Conservation (phyloP, 73 alveolate genomes). For the Paramecium caudatum region DNA sequence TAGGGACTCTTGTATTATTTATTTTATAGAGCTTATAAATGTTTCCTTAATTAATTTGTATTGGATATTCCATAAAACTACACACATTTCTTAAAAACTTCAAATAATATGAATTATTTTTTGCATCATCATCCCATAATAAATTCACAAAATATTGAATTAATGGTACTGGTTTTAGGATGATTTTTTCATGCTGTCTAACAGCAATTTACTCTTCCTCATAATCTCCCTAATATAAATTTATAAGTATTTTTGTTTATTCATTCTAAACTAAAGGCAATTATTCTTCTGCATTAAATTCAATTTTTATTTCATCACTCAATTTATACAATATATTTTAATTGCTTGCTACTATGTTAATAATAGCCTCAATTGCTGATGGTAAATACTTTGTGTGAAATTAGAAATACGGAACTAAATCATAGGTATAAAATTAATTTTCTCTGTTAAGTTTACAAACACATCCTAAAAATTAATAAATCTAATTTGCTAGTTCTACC, state of each 20-base stretch:
- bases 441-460: slow-evolving; percentile 65
- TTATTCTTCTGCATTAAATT: slow-evolving; percentile 39
- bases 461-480: slow-evolving; percentile 63
- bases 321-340: slow-evolving; percentile 43
- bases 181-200: slow-evolving; percentile 72
- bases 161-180: slow-evolving; percentile 63
- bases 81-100: slow-evolving; percentile 73
- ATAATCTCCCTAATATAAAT: slow-evolving; percentile 68
- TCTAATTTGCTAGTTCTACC: slow-evolving; percentile 50
- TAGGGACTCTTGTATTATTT: not conserved
- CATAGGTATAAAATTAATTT: slow-evolving; percentile 37
- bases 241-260: slow-evolving; percentile 54
- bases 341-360: slow-evolving; percentile 49
- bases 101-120: slow-evolving; percentile 65
- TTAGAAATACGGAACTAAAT: slow-evolving; percentile 56
- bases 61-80: slow-evolving; percentile 15
- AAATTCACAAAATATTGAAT: slow-evolving; percentile 68
- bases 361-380: slow-evolving; percentile 16
- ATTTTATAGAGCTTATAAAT: slow-evolving; percentile 43
- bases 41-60: slow-evolving; percentile 69
- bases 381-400: slow-evolving; percentile 52
- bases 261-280: slow-evolving; percentile 1
- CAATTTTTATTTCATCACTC: slow-evolving; percentile 68
- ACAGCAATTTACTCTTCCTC: slow-evolving; percentile 54
- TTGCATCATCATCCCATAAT: slow-evolving; percentile 73